phyloP scores from a whole-genome alignment of 306 rosid species.

The Cucurbita pepo region DNA sequence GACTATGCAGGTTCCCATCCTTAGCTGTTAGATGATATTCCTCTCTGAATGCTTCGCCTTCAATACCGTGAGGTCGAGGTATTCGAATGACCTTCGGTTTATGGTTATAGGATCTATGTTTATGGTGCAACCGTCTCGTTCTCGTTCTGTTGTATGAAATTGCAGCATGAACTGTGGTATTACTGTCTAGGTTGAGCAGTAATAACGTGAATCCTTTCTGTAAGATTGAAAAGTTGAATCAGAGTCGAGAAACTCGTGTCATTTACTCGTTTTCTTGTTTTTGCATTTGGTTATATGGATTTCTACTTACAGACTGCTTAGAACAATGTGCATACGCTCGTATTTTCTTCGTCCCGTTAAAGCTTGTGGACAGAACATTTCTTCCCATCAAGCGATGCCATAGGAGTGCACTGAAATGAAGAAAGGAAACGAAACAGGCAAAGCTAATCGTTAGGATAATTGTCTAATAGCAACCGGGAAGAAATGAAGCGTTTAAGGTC shows the following conservation, averaged over 20 bases:
- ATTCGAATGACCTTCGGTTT: slow-evolving; percentile 9
- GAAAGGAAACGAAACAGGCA: too few species aligned
- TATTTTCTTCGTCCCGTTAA: slow-evolving; percentile 44
- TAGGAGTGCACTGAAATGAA: too few species aligned
- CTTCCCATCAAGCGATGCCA: slow-evolving; percentile 50
- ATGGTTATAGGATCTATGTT: slow-evolving; percentile 8
- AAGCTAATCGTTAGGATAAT: background rate
- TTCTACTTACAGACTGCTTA: slow-evolving; percentile 56
- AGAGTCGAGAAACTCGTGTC: background rate
- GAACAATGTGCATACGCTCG: slow-evolving; percentile 85
- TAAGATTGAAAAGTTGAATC: slow-evolving; percentile 5
- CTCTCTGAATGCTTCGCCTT: slow-evolving; percentile 27
- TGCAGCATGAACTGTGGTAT: slow-evolving; percentile 23
- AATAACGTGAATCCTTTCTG: slow-evolving; percentile 77
- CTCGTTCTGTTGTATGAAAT: slow-evolving; percentile 15
- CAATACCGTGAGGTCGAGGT: slow-evolving; percentile 3
- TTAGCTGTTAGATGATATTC: slow-evolving; percentile 67
- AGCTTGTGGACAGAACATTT: slow-evolving; percentile 44
- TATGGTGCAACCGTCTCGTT: slow-evolving; percentile 12
- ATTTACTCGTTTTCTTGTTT: background rate
- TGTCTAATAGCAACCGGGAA: background rate
- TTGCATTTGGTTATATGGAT: background rate
- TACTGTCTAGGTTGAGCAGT: slow-evolving; percentile 47
- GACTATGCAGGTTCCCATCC: slow-evolving; percentile 63
- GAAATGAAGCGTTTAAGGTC: background rate